Conservation (phyloP, 2,329 filamentous ascomycete species). For the Cladosporium sp. region DNA sequence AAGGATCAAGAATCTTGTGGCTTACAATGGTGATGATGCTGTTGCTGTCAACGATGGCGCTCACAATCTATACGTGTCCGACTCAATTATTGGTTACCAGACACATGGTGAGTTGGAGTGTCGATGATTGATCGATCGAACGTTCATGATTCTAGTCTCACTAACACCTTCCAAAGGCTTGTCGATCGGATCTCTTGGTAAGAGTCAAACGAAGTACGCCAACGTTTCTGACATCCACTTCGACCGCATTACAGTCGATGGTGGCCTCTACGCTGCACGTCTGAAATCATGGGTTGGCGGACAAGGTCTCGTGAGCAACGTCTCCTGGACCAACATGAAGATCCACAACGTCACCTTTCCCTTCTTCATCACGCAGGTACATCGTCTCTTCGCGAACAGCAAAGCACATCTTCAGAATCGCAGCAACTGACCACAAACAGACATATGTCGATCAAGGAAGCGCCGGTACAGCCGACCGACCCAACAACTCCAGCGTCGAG, state of each 20-base stretch:
- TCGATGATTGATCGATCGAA: slow-evolving; percentile 36
- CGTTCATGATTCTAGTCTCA: slow-evolving; percentile 20
- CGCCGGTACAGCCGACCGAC: slow-evolving; percentile 26
- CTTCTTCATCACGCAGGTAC: slow-evolving; percentile 38
- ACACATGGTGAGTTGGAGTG: slow-evolving; percentile 38
- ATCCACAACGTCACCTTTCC: slow-evolving; percentile 44
- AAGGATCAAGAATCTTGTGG: slow-evolving; percentile 27
- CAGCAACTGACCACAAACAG: slow-evolving; percentile 21
- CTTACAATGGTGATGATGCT: slow-evolving; percentile 44
- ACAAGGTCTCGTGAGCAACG: slow-evolving; percentile 39
- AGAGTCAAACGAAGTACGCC: slow-evolving; percentile 33
- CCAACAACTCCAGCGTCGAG: slow-evolving; percentile 38
- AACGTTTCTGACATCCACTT: slow-evolving; percentile 42
- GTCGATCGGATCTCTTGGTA: slow-evolving; percentile 41
- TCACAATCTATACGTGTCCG: slow-evolving; percentile 36
- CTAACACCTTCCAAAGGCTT: slow-evolving; percentile 33
- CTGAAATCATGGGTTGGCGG: slow-evolving; percentile 45
- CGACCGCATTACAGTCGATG: slow-evolving; percentile 40
- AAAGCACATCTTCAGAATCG: not conserved
- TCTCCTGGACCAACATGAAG: slow-evolving; percentile 43
- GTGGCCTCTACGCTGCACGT: slow-evolving; percentile 40
- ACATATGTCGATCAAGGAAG: slow-evolving; percentile 41
- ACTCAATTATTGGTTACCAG: slow-evolving; percentile 42
- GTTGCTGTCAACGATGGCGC: slow-evolving; percentile 39
- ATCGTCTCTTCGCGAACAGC: too few species aligned